Conservation (phyloP, 2,329 filamentous ascomycete genomes). For the Scytalidium sp. region DNA sequence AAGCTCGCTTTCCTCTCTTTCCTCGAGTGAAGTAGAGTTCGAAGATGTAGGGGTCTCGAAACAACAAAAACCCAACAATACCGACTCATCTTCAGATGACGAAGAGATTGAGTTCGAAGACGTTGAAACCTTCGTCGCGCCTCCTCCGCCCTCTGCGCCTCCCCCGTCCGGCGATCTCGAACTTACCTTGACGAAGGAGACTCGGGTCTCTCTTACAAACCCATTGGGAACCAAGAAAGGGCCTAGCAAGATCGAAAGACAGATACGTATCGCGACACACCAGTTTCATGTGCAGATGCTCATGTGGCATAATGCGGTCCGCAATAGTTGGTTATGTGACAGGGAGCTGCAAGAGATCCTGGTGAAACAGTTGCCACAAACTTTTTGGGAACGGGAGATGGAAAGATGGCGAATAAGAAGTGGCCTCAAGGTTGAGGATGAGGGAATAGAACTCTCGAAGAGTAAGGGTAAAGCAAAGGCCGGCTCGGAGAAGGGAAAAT, state of each 20-base stretch:
- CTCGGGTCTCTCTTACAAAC: slow-evolving; percentile 58
- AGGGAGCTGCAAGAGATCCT: slow-evolving; percentile 71
- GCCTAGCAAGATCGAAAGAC: slow-evolving; percentile 78
- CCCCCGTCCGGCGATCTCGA: slow-evolving; percentile 66
- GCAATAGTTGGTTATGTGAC: slow-evolving; percentile 84
- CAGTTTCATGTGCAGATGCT: slow-evolving; percentile 85
- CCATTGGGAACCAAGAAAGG: slow-evolving; percentile 72
- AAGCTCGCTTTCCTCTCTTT: slow-evolving; percentile 26
- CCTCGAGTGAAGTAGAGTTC: slow-evolving; percentile 48
- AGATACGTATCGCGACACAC: slow-evolving; percentile 76
- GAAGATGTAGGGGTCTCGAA: slow-evolving; percentile 45
- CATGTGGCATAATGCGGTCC: slow-evolving; percentile 83
- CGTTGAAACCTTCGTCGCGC: slow-evolving; percentile 39
- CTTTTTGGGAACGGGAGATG: slow-evolving; percentile 55
- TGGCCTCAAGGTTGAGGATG: slow-evolving; percentile 49
- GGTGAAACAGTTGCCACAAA: slow-evolving; percentile 68
- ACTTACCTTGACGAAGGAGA: slow-evolving; percentile 62
- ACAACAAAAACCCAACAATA: slow-evolving; percentile 35
- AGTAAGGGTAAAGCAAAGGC: slow-evolving; percentile 27
- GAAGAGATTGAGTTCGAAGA: slow-evolving; percentile 63
- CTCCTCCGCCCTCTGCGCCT: slow-evolving; percentile 36
- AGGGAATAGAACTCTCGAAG: slow-evolving; percentile 32
- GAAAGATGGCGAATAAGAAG: slow-evolving; percentile 70
- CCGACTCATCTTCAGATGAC: slow-evolving; percentile 42
- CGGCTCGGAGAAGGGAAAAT: slow-evolving; percentile 35